Base-by-base conservation (phyloP, 345 rosid genomes). In the Sonneratia alba region DNA sequence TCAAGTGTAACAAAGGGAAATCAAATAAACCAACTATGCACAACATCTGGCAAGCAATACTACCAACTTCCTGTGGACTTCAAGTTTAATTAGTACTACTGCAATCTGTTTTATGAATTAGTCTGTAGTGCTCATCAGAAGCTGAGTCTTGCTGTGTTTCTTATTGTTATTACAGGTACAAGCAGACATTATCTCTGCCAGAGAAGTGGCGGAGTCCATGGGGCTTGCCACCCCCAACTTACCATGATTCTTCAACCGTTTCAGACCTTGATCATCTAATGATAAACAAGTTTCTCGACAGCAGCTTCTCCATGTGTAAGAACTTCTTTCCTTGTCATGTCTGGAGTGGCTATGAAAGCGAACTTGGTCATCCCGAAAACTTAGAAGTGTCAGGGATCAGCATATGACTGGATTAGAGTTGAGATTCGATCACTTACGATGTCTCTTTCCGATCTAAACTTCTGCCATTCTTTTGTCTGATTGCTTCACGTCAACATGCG, bases 161-260 rank as follows among this genome's bases (percentile, higher is more conserved):
- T 62, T 53, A 38, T 21, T 62, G 34, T 68, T 27, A 66, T 9
- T 66, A 75, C 80, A 95, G 99, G 99, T 83, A 80, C 96, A 89
- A 92, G 98, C 84, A 4, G 96, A 92, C 72, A 70, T 63, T 74
- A 62, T 85, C 66, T 72, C 96, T 36, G 96, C 90, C 32, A 83
- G 79, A 78, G 97, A 90, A 79, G 86, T 86, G 27, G 92, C 90
- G 0, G 81, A 82, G 79, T 81, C 93, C 24, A 87, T 90, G 93
- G 97, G 89, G 72, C 87, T 94, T 63, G 19, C 87, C 36, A 83
- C 69, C 73, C 81, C 81, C 3, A 87, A 80, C 73, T 85, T 91
- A 47, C 74, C 70, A 38, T 70, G 53, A 82, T 42, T 74, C 34
- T n/a, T 42, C 70, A 68, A 14, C 70, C 34, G 8, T 68, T 40